Evolutionary conservation across 345 rosid genomes (phyloP).

Genomic region (Pugionium dolabratum): DNA sequence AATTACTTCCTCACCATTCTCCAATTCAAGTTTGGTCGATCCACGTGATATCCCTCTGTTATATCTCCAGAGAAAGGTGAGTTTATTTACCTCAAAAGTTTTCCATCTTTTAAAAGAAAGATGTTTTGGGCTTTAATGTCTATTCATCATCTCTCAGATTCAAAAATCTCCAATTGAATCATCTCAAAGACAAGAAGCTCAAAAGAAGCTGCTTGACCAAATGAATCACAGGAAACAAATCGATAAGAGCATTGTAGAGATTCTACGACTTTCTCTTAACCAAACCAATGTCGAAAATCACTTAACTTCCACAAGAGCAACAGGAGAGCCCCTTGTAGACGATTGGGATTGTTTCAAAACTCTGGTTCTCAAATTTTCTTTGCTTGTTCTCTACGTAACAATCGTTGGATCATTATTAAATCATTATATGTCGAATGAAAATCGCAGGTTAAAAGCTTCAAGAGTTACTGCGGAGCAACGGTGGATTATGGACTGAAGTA

Average conservation of each 20-base stretch:
- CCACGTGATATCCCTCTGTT: conserved; percentile 49
- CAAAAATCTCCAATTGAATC: conserved; percentile 46
- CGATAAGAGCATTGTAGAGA: conserved; percentile 45
- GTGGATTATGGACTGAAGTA: too few relatives aligned
- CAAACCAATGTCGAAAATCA: conserved; percentile 33
- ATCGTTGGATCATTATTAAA: background rate
- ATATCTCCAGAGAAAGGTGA: conserved; percentile 45
- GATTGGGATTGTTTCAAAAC: conserved; percentile 67
- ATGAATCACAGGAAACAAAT: conserved; percentile 40
- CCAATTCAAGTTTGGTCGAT: conserved; percentile 24
- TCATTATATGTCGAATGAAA: background rate
- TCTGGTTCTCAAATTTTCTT: conserved; percentile 34
- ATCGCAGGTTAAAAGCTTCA: too few relatives aligned
- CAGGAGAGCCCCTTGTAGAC: conserved; percentile 58
- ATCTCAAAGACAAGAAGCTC: conserved; percentile 45
- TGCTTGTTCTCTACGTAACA: background rate
- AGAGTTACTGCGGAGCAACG: too few relatives aligned
- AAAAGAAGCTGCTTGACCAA: conserved; percentile 37
- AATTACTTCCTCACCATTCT: conserved; percentile 4
- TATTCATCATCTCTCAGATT: conserved; percentile 37
- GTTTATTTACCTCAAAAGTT: background rate
- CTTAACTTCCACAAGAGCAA: conserved; percentile 41
- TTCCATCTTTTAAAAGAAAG: background rate
- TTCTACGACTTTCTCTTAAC: conserved; percentile 39
- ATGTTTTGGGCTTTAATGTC: background rate